Conservation (phyloP, 2,329 filamentous ascomycete genomes). For the Fusarium incarnatum region DNA sequence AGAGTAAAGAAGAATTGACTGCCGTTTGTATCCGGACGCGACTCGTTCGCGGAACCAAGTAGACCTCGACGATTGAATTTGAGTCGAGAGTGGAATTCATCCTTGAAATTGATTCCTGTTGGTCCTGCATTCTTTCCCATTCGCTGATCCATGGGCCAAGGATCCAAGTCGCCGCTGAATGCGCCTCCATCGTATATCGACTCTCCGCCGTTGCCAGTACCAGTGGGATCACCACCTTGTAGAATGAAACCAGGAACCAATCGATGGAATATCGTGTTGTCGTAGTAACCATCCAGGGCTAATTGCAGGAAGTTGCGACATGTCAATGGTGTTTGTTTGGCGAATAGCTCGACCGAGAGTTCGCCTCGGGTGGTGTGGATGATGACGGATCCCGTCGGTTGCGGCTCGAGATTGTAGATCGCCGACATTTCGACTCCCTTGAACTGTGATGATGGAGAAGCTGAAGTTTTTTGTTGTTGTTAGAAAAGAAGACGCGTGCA, state of each 20-base stretch:
- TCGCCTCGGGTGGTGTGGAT: constrained; percentile 92
- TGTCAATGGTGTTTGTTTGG: constrained; percentile 90
- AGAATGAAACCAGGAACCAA: constrained; percentile 92
- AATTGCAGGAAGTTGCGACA: constrained; percentile 96
- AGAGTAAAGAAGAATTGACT: constrained; percentile 98
- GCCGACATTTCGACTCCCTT: constrained; percentile 73
- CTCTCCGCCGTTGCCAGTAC: constrained; percentile 90
- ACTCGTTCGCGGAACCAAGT: constrained; percentile 95
- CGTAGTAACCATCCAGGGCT: constrained; percentile 95
- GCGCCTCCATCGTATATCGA: constrained; percentile 90
- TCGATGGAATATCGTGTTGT: constrained; percentile 92
- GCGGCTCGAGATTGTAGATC: constrained; percentile 94
- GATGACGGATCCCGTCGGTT: constrained; percentile 91
- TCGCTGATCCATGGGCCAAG: constrained; percentile 75
- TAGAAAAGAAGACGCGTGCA: constrained; percentile 14
- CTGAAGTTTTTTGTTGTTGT: constrained; percentile 1
- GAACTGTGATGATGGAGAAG: neutral
- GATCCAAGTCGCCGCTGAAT: constrained; percentile 77
- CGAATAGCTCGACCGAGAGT: constrained; percentile 91
- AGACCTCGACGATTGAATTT: constrained; percentile 93
- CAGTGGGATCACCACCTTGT: constrained; percentile 94
- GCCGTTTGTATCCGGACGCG: constrained; percentile 81
- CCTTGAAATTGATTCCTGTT: constrained; percentile 72
- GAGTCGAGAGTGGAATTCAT: constrained; percentile 91
- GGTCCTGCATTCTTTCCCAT: constrained; percentile 70